Evolutionary conservation across 257 asterid genomes (phyloP), one percentile per base, ranked within the genome.

Genomic region (Nicotiana attenuata): DNA sequence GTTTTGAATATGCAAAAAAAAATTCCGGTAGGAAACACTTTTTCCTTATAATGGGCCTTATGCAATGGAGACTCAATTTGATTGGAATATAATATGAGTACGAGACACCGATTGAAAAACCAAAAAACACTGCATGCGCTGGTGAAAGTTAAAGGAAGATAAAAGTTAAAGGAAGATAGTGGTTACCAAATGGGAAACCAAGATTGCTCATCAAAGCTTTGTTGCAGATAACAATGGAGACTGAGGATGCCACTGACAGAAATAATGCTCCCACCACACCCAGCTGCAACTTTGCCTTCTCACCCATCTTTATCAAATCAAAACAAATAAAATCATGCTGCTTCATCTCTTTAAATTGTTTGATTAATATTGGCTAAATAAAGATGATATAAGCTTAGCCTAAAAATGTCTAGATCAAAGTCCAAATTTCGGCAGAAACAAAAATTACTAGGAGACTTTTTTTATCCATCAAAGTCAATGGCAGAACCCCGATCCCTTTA

Each of bases 151-250:
- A 33, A 10, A 35, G 76, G 56, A 38, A 68, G 56, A 68, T 38
- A 13, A 35, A 35, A 35, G 41, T 1, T 6, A 33, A 10, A 35
- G 76, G 56, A 38, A 68, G 56, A 68, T 38, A 13, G 20, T 6
- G 20, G 22, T 81, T 88, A 93, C 96, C 98, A 83, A 93, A 93
- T 67, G 89, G 91, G 81, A 92, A 93, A 50, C 95, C 98, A 84
- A 92, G 97, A 89, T 93, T 90, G 80, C 91, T 93, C 98, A 93
- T 93, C 87, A 93, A 85, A 83, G 98, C 98, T 82, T 93, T 93
- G 91, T 93, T 93, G 88, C 97, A 93, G 82, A 93, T 92, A 77
- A 93, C 98, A 80, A 93, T 93, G 83, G 98, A 93, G 3, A 93
- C 98, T 1, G 97, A 93, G 55, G 98, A 93, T 77, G 98, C 95